Conservation (phyloP, 768 basidiomycete genomes). For the Russula olivacea region DNA sequence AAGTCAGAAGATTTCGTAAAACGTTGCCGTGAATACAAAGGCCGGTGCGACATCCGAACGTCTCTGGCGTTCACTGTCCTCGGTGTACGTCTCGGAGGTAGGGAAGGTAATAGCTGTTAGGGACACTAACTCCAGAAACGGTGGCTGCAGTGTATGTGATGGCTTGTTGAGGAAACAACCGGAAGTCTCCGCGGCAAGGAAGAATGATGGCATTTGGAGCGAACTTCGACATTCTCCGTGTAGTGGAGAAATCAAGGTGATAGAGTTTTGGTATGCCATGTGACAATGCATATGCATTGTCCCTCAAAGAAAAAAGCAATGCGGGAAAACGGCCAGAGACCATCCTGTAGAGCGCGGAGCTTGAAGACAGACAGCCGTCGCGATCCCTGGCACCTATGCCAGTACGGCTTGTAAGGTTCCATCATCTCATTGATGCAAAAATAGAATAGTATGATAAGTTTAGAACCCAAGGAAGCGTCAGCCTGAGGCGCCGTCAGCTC, state of each 20-base stretch:
- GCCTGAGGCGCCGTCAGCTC: no score
- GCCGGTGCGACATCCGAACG: background rate
- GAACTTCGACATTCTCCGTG: background rate
- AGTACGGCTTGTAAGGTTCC: background rate
- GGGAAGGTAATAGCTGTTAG: background rate
- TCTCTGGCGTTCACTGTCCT: background rate
- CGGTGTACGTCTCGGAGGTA: background rate
- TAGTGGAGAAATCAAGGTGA: background rate
- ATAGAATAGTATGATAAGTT: no score
- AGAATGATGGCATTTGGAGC: background rate
- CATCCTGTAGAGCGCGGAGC: no score
- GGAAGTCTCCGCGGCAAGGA: background rate
- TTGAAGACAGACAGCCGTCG: background rate
- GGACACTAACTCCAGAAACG: background rate
- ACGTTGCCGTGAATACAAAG: background rate
- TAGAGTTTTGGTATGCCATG: background rate
- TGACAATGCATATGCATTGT: background rate
- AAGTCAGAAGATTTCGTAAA: background rate
- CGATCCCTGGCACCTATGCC: background rate
- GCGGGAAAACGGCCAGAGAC: background rate
- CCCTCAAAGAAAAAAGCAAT: background rate
- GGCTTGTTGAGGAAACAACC: background rate
- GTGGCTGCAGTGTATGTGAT: background rate
- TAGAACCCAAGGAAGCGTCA: background rate
- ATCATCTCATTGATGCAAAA: background rate